Evolutionary conservation across 129 eudicot species (phyloP), one percentile per base, ranked within the genome.

Genomic region (Solidago caesia): DNA sequence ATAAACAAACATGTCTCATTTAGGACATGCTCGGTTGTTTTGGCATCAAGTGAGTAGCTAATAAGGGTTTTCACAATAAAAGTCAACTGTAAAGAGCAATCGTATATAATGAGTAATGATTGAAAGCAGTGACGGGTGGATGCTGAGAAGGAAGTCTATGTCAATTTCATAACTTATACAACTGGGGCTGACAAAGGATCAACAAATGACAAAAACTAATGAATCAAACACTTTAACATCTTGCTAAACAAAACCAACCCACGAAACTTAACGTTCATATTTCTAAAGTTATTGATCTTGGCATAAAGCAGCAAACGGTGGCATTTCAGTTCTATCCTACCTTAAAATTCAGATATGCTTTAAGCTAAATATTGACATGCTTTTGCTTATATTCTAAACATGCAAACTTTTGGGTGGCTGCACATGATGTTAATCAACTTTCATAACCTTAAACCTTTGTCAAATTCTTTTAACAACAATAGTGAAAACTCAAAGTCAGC

Each of bases 401-500:
- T 21, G 1, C 2, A 2, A 8, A 7, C 10, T 68, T 21, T 67
- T 4, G 9, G 13, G 44, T 59, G 44, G 49, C 67, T 57, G 41
- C 21, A 52, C 44, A 55, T 41, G 53, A 63, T 78, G 51, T 26
- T 48, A 58, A 72, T 64, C 61, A 45, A 12, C 64, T 29, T 29
- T 45, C 44, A 7, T 48, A 55, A 79, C 55, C 63, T 21, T 53
- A 44, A 62, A 65, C 21, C 53, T 64, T 57, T 45, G 64, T 67
- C 70, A 56, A 79, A 11, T 79, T 15, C 64, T 33, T 6, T 72
- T 58, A n/a, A 71, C 73, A 72, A 33, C 6, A 55, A 52, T 79
- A 64, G 68, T 71, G 67, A 52, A 33, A 71, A 71, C 44, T 44
- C 48, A 63, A 64, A 78, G 72, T 78, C 67, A 78, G 52, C 11